A percentile compares a stretch with the other conserved stretches of the same genome.
phyloP scores from a whole-genome alignment of 805 yeast genomes.

The Barnettozyma sucrosica region DNA sequence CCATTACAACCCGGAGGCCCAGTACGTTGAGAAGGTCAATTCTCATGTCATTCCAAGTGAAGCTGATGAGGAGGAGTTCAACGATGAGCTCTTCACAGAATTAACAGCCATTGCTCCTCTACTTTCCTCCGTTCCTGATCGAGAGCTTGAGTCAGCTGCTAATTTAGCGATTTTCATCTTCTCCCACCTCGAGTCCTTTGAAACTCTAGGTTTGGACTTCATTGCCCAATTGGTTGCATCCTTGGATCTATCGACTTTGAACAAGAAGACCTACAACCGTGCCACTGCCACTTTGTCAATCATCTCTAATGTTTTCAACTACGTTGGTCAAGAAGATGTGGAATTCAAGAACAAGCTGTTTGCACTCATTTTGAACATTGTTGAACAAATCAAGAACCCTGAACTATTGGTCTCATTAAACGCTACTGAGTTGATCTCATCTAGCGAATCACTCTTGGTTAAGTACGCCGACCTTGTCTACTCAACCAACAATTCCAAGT shows the following conservation, averaged over 20 bases:
- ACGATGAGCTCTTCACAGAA: conserved; percentile 15
- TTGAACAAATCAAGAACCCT: conserved; percentile 6
- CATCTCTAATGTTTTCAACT: conserved; percentile 21
- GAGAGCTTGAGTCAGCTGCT: conserved; percentile 23
- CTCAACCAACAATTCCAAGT: background rate
- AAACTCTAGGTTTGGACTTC: conserved; percentile 1
- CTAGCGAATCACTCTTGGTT: background rate
- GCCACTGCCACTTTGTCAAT: conserved; percentile 17
- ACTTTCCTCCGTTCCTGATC: conserved; percentile 20
- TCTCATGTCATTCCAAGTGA: conserved; percentile 13
- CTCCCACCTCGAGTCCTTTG: conserved; percentile 9
- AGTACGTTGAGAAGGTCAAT: conserved; percentile 15
- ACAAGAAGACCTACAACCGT: conserved; percentile 11
- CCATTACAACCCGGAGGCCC: conserved; percentile 17
- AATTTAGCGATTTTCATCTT: conserved; percentile 24
- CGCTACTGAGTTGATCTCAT: conserved; percentile 1
- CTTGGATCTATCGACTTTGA: conserved; percentile 2
- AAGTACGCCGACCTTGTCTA: conserved; percentile 6
- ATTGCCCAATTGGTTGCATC: conserved; percentile 3
- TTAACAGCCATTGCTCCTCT: conserved; percentile 13
- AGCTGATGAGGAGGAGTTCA: conserved; percentile 21
- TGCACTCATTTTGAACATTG: conserved; percentile 9
- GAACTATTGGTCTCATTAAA: conserved; percentile 4
- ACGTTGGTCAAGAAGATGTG: conserved; percentile 10
- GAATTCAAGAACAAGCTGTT: conserved; percentile 19